Base-by-base conservation (phyloP, 2,329 filamentous ascomycete genomes). In the Claviceps sp. region DNA sequence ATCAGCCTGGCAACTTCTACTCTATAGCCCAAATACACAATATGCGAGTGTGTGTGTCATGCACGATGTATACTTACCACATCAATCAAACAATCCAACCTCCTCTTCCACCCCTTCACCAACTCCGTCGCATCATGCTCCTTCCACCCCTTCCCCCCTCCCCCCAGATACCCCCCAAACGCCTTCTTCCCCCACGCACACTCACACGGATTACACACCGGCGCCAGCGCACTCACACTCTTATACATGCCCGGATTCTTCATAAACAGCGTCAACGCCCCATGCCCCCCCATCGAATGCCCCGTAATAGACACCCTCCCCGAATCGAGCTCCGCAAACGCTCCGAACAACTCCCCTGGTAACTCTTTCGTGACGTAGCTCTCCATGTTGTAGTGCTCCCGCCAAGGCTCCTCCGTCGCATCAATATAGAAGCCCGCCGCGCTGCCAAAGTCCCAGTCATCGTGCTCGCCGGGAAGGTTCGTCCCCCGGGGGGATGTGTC, bases 151-250 rank as follows among this genome's bases (percentile, higher is more conserved):
- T 81, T 78, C 62, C 20, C 76, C 56, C 89, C 77, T 16, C 78
- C 80, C 17, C 93, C 91, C 45, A 98, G 79, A 72, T 98, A 98
- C 5, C 93, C 91, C 29, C 71, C 71, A 66, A 98, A 97, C 0
- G 93, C 93, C 78, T 98, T 98, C 68, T 95, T 77, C 34, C 93
- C 93, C 93, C 93, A 98, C 1, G 87, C 87, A 62, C 87, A 94
- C 59, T 83, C 80, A 55, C 76, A 75, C 1, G 91, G 93, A 72
- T 97, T 97, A 49, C 82, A 69, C 61, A 97, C 94, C 20, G 91
- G 91, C 47, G 93, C 87, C 64, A 94, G 95, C 1, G 91, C 91
- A 55, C 85, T 90, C 52, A 93, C 88, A 57, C 82, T 88, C 72
- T 84, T 86, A 76, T 95, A 98, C 72, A 79, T 82, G 56, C 86